Base-by-base conservation (phyloP, 176 grass and related monocot species). In the Oropetium thomaeum region DNA sequence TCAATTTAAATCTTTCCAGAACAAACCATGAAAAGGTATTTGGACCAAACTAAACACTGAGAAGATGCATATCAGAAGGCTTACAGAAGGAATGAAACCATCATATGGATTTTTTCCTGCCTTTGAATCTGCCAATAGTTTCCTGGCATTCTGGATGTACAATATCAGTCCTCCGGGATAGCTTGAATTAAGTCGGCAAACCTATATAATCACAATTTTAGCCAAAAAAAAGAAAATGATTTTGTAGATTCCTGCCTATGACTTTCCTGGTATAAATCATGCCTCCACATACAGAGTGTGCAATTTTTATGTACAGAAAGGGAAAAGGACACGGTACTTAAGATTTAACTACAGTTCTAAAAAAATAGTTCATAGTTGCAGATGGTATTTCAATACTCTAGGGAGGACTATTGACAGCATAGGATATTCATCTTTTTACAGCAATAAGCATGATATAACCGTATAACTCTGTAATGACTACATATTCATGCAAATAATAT, bases 91-190 rank as follows among this genome's bases (percentile, higher is more conserved):
- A 16, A 59, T 84, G 76, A 98, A 98, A 20, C 91, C 96, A 48
- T 94, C 89, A 63, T 92, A 98, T 35, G 96, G 91, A 88, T 92
- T 98, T 86, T 90, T 93, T 58, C 91, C 84, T 52, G 79, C 84
- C 79, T 89, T 98, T 25, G 95, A 98, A 80, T 98, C 95, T 35
- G 89, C 88, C 77, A 98, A 75, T 39, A 98, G 86, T 70, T 82
- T 92, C 67, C 71, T 92, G 39, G 96, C 96, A 82, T 99, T 99
- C 76, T 92, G 79, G 73, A 95, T 90, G 54, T 99, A 95, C 4
- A 82, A 81, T 58, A 48, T 33, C 54, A 98, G 76, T 13, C 96
- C 96, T 73, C 91, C 91, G 72, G 89, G 96, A 79, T 94, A 98
- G 82, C 82, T 98, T 61, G 89, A 94, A 77, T 98, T 87, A 71